These are phyloP conservation scores for Ormosia semicastrata DNA, from an alignment of 306 rosid species.

Conservation along the genomic window DNA sequence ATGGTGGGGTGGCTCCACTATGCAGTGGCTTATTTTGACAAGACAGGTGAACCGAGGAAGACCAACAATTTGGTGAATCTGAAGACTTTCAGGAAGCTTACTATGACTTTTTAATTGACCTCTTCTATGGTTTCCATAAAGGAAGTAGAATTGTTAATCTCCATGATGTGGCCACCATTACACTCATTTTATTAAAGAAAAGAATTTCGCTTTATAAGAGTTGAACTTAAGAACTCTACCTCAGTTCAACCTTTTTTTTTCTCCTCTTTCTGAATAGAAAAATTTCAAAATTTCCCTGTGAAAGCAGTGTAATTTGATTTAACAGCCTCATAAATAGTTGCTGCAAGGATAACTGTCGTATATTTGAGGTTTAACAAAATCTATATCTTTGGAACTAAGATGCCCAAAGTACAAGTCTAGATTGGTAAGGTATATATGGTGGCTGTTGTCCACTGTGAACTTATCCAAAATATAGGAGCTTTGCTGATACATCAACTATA, in stretches of 20 bases:
- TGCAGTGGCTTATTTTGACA: constrained; percentile 36
- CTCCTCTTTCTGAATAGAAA: not conserved
- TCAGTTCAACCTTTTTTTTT: not conserved
- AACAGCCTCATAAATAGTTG: not conserved
- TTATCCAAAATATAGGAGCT: not conserved
- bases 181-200: not conserved
- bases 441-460: not conserved
- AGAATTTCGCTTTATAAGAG: no score
- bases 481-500: not conserved
- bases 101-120: not conserved
- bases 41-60: constrained; percentile 30
- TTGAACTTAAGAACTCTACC: not conserved
- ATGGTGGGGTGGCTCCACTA: constrained; percentile 49
- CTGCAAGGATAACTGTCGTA: not conserved
- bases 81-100: constrained; percentile 15
- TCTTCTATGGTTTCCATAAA: no score
- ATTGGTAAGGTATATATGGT: not conserved
- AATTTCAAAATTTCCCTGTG: not conserved
- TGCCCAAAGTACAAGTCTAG: not conserved
- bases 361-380: not conserved
- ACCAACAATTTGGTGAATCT: constrained; percentile 30
- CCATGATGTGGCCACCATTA: not conserved
- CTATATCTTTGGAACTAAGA: not conserved
- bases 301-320: no score
- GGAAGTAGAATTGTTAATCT: not conserved